Evolutionary conservation across 768 basidiomycete genomes (phyloP), one percentile per base, ranked within the genome.

Genomic region (Russula earlei): DNA sequence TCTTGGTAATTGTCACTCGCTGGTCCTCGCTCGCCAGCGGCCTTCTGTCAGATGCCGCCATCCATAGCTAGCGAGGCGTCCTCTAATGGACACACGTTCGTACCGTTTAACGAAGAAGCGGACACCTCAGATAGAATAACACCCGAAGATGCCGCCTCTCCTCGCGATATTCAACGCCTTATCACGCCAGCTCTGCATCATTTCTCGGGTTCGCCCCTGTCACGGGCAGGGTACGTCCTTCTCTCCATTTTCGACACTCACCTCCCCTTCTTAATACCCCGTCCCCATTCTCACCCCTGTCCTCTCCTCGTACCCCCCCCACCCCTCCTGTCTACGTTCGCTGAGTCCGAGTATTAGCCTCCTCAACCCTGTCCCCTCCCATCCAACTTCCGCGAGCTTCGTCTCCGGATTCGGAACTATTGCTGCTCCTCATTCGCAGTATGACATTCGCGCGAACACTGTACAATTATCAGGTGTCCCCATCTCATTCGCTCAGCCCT

Each of bases 371-470:
- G 57, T 68, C 64, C 65, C 69, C 40, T 65, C 64, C 51, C 46
- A 64, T 51, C 59, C 69, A 19, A 61, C 38, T 52, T 55, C 61
- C 22, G 61, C 65, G 17, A 51, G 60, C 33, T 17, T 27, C 19
- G 40, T 24, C 46, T 54, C 64, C 11, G 58, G n/a, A n/a, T n/a
- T n/a, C n/a, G n/a, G 56, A 29, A 52, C 57, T 43, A 41, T 58
- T 25, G 52, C 54, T 7, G 48, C 66, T 8, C 72, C 78, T 9
- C 85, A 82, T 62, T 80, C 81, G 1, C 82, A 81, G 59, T 77
- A 77, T 60, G 74, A 76, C 27, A 90, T 89, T 57, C 80, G 87
- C 17, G 72, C 79, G 33, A 75, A 71, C 59, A 88, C 87, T 0
- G 75, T 89, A 65, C 74, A 83, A 49, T 73, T 90, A 3, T 85